Conservation (phyloP, 2,329 filamentous ascomycete species). For the Apiospora sp. region DNA sequence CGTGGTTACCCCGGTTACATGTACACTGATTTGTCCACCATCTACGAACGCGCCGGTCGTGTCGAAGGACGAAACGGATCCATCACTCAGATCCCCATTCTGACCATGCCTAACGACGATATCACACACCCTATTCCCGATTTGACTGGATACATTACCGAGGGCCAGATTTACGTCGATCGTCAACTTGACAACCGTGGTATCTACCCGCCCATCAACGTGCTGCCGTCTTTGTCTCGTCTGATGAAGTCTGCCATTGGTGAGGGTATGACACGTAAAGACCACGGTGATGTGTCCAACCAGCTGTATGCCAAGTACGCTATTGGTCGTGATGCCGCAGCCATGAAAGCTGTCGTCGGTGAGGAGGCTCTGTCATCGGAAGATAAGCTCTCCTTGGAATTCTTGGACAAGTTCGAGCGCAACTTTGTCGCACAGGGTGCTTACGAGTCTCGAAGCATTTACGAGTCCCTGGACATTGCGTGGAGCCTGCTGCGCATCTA, state of each 20-base stretch:
- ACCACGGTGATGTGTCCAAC: slow-evolving; percentile 98
- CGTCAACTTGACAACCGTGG: slow-evolving; percentile 94
- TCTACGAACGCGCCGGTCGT: slow-evolving; percentile 98
- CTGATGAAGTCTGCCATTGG: slow-evolving; percentile 99
- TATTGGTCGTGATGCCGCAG: slow-evolving; percentile 96
- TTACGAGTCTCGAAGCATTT: slow-evolving; percentile 92
- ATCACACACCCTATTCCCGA: slow-evolving; percentile 99
- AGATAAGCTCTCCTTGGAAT: slow-evolving; percentile 97
- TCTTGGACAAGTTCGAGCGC: slow-evolving; percentile 97
- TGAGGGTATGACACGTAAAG: slow-evolving; percentile 93
- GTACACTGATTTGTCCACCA: slow-evolving; percentile 99
- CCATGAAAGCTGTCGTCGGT: slow-evolving; percentile 99
- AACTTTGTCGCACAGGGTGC: slow-evolving; percentile 91
- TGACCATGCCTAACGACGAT: slow-evolving; percentile 99
- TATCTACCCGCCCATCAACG: slow-evolving; percentile 98
- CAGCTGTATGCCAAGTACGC: slow-evolving; percentile 99
- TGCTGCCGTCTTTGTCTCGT: slow-evolving; percentile 95
- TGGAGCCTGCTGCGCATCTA: slow-evolving; percentile 98
- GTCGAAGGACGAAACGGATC: slow-evolving; percentile 96
- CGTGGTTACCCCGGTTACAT: slow-evolving; percentile 99
- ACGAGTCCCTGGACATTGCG: slow-evolving; percentile 92
- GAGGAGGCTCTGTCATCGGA: slow-evolving; percentile 95
- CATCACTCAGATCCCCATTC: slow-evolving; percentile 97
- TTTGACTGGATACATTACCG: slow-evolving; percentile 98
- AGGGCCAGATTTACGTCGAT: slow-evolving; percentile 98